These are phyloP conservation scores for Monosporascus sp. DNA, from an alignment of 2,329 filamentous ascomycete species.

Conservation along the genomic window DNA sequence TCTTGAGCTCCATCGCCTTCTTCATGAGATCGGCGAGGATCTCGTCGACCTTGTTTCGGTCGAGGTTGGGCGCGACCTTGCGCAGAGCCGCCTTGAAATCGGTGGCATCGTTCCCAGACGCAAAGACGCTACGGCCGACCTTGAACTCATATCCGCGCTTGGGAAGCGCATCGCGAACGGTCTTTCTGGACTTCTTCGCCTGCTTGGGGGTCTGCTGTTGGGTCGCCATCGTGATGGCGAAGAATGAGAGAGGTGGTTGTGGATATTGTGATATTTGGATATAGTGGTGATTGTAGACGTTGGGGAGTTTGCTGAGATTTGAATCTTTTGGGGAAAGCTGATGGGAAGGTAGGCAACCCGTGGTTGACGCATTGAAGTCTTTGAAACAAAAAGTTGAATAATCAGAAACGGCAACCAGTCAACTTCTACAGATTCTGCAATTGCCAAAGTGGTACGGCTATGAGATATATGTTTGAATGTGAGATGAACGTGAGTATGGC, in stretches of 20 bases:
- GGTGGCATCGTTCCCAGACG: background rate
- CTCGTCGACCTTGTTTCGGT: background rate
- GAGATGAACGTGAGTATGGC: too few relatives aligned
- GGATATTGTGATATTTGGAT: too few relatives aligned
- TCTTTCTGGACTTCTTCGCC: background rate
- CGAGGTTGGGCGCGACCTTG: background rate
- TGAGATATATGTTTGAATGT: too few relatives aligned
- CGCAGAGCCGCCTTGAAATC: background rate
- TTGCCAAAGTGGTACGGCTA: too few relatives aligned
- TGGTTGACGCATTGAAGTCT: too few relatives aligned
- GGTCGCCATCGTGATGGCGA: background rate
- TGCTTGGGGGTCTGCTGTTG: background rate
- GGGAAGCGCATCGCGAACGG: background rate
- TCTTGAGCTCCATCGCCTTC: background rate
- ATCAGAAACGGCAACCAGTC: too few relatives aligned
- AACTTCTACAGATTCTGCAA: too few relatives aligned
- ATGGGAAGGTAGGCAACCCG: too few relatives aligned
- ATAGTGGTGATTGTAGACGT: too few relatives aligned
- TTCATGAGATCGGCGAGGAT: background rate
- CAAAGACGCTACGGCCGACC: background rate
- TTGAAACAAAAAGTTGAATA: too few relatives aligned
- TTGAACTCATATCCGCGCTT: background rate
- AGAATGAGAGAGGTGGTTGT: background rate
- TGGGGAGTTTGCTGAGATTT: too few relatives aligned
- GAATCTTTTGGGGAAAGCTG: too few relatives aligned